phyloP scores from a whole-genome alignment of 129 eudicot genomes.

The carrot (Daucus carota) region DNA sequence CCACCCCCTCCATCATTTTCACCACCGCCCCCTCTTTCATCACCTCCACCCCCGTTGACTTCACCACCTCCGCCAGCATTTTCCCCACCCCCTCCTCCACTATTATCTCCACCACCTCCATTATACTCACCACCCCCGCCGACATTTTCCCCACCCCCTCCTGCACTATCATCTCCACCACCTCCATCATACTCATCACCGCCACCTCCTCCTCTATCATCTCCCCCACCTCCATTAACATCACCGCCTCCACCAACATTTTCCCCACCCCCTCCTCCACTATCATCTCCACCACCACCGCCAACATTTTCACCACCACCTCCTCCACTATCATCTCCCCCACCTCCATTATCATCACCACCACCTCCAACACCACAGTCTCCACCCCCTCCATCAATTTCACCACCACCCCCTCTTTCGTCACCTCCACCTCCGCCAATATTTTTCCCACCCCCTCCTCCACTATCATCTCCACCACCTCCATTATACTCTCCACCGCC shows the following conservation, averaged over 20 bases:
- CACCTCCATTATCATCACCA: conserved; percentile 17
- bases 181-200: background rate
- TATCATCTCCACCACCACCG: no score
- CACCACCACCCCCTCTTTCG: background rate
- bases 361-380: conserved; percentile 12
- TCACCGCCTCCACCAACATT: background rate
- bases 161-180: background rate
- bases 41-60: conserved; percentile 16
- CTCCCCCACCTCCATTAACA: background rate
- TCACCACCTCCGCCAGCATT: background rate
- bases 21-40: background rate
- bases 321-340: no score
- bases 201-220: conserved; percentile 17
- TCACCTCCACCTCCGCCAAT: background rate
- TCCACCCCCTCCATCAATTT: background rate
- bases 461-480: conserved; percentile 7
- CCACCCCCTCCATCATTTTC: background rate
- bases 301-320: background rate
- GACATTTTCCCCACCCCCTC: background rate
- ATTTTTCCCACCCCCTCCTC: background rate
- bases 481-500: background rate
- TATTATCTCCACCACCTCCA: background rate
- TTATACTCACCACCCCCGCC: background rate
- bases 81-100: background rate
- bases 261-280: background rate